Base-by-base conservation (phyloP, 305 asterid genomes). In the Fraxinus baroniana region DNA sequence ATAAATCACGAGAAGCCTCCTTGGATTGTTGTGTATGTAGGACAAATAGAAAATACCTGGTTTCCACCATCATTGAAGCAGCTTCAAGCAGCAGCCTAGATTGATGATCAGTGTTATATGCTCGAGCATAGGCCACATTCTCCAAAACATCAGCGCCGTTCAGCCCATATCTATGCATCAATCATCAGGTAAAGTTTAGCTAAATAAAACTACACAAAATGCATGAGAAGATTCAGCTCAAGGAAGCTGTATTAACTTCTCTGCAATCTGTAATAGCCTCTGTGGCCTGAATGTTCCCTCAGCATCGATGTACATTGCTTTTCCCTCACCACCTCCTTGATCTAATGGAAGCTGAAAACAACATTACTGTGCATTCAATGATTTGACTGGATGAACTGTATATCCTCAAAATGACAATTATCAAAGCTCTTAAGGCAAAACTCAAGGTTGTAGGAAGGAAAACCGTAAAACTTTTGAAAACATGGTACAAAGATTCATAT, bases 251-350 rank as follows among this genome's bases (percentile, higher is more conserved):
- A 36, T 49, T 74, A 77, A 95, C 99, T 97, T 94, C 82, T 95
- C 98, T 2, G 99, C 99, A 68, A 95, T 95, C 81, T 95, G 99
- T 79, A 95, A 89, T 75, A 95, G 94, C 83, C 99, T 92, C 88
- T 95, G 99, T 8, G 99, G 99, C 89, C 98, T 88, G 90, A 95
- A 95, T 60, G 98, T 95, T 24, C 99, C 99, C 85, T 95, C 99
- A 39, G 99, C 98, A 77, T 95, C 99, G 79, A 95, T 93, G 85
- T 95, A 95, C 99, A 95, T 94, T 28, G 99, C 99, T 90, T 94
- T 95, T 74, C 99, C 99, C 85, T 93, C 98, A 68, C 98, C 98
- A 30, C 99, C 99, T 55, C 99, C 98, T 90, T 94, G 99, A 79
- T 95, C 99, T 80, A 95, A 84, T 17, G 99, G 97, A 84, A 95